Evolutionary conservation across 1,139 yeast genomes (phyloP).

Genomic region (Hansenula sp.): DNA sequence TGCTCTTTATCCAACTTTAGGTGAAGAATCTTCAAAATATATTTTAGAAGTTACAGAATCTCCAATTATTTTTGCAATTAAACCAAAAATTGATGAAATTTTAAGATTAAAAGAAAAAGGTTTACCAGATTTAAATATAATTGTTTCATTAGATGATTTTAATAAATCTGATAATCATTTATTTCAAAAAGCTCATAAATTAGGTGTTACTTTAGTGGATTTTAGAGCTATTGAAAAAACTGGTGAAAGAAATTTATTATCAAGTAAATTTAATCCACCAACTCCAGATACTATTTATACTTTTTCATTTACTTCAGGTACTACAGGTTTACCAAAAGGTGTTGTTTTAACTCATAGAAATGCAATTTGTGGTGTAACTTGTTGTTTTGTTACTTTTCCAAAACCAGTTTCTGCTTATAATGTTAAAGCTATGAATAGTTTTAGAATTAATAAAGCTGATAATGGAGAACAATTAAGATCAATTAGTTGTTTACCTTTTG

Average conservation of each 20-base stretch:
- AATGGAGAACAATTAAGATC: slow-evolving; percentile 15
- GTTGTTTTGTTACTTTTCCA: slow-evolving; percentile 7
- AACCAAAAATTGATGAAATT: slow-evolving; percentile 41
- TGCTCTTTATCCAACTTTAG: slow-evolving; percentile 61
- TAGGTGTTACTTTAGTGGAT: slow-evolving; percentile 34
- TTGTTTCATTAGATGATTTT: slow-evolving; percentile 45
- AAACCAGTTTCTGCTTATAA: slow-evolving; percentile 13
- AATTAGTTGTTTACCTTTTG: slow-evolving; percentile 38
- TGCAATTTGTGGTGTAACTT: slow-evolving; percentile 28
- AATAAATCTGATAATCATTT: slow-evolving; percentile 21
- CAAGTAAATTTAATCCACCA: slow-evolving; percentile 39
- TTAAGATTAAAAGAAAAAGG: slow-evolving; percentile 29
- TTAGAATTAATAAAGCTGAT: slow-evolving; percentile 14
- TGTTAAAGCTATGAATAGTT: slow-evolving; percentile 3
- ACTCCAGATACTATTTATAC: slow-evolving; percentile 45
- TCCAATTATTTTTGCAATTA: slow-evolving; percentile 51
- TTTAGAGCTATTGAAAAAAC: slow-evolving; percentile 42
- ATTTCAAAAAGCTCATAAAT: slow-evolving; percentile 19
- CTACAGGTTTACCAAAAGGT: slow-evolving; percentile 39
- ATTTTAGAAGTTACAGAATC: slow-evolving; percentile 52
- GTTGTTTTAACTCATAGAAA: slow-evolving; percentile 32
- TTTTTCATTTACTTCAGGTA: slow-evolving; percentile 41
- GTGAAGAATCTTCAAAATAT: slow-evolving; percentile 52
- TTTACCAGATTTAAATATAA: slow-evolving; percentile 29
- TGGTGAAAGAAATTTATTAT: slow-evolving; percentile 42